Evolutionary conservation across 768 basidiomycete genomes (phyloP).

Genomic region (Asterophora parasitica): DNA sequence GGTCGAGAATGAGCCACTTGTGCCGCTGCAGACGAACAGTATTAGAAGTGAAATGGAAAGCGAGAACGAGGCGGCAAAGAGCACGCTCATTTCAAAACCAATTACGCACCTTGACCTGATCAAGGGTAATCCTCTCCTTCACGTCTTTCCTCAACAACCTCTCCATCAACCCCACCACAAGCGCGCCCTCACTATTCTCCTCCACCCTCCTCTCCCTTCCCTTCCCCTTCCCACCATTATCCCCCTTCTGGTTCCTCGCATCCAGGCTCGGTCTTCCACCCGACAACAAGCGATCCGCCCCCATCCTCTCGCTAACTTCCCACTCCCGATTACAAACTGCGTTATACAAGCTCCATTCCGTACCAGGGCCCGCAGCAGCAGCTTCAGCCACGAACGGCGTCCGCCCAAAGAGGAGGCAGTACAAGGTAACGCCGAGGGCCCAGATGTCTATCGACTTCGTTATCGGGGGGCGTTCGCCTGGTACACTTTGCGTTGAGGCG

Average conservation of each 20-base stretch:
- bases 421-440: conserved; percentile 95
- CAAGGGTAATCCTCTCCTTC: conserved; percentile 66
- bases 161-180: conserved; percentile 69
- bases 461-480: conserved; percentile 45
- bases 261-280: conserved; percentile 40
- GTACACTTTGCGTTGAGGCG: conserved; percentile 17
- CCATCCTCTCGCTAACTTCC: conserved; percentile 63
- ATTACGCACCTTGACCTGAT: conserved; percentile 67
- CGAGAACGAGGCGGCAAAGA: background rate
- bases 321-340: conserved; percentile 78
- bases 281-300: conserved; percentile 59
- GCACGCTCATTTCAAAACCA: conserved; percentile 6
- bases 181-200: conserved; percentile 47
- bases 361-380: conserved; percentile 21
- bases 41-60: background rate
- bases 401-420: conserved; percentile 86
- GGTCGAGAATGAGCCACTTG: conserved; percentile 65
- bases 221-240: too few relatives aligned
- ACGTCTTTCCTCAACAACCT: conserved; percentile 79
- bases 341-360: conserved; percentile 74
- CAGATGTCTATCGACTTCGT: conserved; percentile 96
- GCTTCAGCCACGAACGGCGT: conserved; percentile 60
- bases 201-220: conserved; percentile 5
- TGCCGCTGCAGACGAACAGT: conserved; percentile 35
- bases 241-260: too few relatives aligned